These are phyloP conservation scores for Dryas integrifolia DNA, from an alignment of 331 rosid species.

Conservation along the genomic window DNA sequence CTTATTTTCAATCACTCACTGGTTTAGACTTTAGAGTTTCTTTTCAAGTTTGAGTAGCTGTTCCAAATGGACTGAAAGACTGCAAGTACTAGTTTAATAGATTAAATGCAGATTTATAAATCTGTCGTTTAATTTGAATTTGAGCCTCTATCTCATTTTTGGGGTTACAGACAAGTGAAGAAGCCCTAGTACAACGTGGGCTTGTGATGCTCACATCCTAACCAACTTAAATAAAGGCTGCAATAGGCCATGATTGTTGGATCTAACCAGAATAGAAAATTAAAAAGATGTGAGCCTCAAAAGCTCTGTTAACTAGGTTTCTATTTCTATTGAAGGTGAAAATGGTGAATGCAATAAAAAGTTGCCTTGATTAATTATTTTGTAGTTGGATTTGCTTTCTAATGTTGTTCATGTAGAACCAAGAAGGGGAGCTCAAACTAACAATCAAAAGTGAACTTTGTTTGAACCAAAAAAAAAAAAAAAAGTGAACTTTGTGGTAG, in stretches of 20 bases:
- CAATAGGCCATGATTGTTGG: background rate
- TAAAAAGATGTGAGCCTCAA: background rate
- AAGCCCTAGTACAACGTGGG: background rate
- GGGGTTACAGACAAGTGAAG: background rate
- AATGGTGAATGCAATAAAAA: background rate
- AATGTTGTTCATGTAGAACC: background rate
- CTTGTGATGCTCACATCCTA: background rate
- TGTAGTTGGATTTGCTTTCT: background rate
- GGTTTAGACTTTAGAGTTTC: background rate
- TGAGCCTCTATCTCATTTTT: background rate
- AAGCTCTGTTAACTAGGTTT: background rate
- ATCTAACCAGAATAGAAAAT: background rate
- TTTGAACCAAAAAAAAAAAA: background rate
- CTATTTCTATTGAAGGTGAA: background rate
- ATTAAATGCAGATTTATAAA: background rate
- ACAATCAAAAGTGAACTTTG: background rate
- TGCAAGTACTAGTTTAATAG: background rate
- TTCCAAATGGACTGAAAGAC: slow-evolving; percentile 11
- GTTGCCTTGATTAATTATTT: background rate
- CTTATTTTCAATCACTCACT: background rate
- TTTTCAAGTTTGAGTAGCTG: background rate
- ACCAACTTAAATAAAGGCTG: background rate
- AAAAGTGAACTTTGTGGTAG: background rate
- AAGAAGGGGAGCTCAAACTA: background rate
- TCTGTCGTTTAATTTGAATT: background rate